These are phyloP conservation scores for Talinum fruticosum DNA, from an alignment of 148 eudicot genomes.

Conservation along the genomic window DNA sequence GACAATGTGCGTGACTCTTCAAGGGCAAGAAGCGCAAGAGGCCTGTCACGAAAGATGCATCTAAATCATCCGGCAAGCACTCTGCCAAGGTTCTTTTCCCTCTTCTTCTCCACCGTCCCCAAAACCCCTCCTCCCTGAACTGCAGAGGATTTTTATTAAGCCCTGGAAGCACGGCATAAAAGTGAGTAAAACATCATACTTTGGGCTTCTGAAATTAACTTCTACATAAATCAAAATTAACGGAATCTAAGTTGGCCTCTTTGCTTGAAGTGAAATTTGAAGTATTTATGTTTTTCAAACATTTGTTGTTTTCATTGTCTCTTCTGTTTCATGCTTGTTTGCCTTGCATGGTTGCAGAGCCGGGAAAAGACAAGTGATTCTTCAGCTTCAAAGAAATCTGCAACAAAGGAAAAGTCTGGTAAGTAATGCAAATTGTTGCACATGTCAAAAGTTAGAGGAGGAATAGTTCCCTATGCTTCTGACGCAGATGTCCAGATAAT, in stretches of 20 bases:
- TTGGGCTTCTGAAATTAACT: background rate
- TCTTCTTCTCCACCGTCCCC: too few relatives aligned
- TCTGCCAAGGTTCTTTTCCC: constrained; percentile 59
- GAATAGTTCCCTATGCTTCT: background rate
- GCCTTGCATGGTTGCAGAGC: constrained; percentile 36
- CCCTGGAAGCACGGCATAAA: background rate
- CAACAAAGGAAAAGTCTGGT: constrained; percentile 62
- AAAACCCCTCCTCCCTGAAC: background rate
- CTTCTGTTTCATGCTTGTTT: background rate
- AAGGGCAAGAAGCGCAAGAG: constrained; percentile 83
- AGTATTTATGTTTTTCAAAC: background rate
- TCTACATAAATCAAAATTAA: background rate
- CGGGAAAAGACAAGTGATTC: constrained; percentile 51
- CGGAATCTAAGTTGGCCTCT: too few relatives aligned
- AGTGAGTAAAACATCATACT: background rate
- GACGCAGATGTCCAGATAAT: background rate
- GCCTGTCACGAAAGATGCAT: constrained; percentile 34
- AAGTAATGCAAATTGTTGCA: constrained; percentile 5
- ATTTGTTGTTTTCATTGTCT: background rate
- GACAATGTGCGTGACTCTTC: constrained; percentile 26
- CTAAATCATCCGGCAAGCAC: constrained; percentile 53
- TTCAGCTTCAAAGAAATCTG: constrained; percentile 56
- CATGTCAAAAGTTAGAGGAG: background rate
- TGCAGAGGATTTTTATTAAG: background rate
- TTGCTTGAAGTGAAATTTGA: too few relatives aligned